Conservation (phyloP, 2,329 filamentous ascomycete species). For the Cladorrhinum sp. region DNA sequence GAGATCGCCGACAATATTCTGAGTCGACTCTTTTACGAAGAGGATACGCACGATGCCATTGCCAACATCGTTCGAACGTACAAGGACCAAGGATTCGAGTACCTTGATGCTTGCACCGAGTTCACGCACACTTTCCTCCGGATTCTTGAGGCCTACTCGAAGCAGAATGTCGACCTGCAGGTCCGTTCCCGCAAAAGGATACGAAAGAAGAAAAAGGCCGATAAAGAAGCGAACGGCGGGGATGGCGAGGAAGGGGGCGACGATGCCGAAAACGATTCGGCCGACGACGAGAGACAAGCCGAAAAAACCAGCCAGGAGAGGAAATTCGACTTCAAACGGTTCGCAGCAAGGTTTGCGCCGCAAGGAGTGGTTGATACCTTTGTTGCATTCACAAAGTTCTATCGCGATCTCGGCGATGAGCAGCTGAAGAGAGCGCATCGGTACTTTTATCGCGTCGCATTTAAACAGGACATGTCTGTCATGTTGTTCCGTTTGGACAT, state of each 20-base stretch:
- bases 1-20: constrained; percentile 98
- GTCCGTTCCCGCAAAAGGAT: constrained; percentile 76
- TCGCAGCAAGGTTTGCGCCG: constrained; percentile 74
- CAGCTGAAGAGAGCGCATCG: constrained; percentile 91
- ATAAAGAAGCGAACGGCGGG: constrained; percentile 38
- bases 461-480: constrained; percentile 89
- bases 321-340: constrained; percentile 89
- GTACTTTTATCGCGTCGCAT: constrained; percentile 89
- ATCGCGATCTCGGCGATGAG: constrained; percentile 70
- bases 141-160: constrained; percentile 88
- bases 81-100: constrained; percentile 90
- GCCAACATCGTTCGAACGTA: constrained; percentile 78
- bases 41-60: constrained; percentile 85
- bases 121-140: constrained; percentile 87
- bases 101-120: constrained; percentile 88
- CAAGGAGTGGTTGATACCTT: constrained; percentile 90
- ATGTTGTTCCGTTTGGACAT: constrained; percentile 91
- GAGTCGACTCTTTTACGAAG: constrained; percentile 97
- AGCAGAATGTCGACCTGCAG: constrained; percentile 91
- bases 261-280: constrained; percentile 66
- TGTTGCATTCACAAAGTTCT: constrained; percentile 73
- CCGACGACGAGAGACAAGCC: constrained; percentile 67
- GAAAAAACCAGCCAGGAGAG: constrained; percentile 74
- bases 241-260: constrained; percentile 46
- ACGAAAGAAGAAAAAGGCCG: constrained; percentile 68